phyloP scores from a whole-genome alignment of 345 rosid genomes.

The Draba incana region DNA sequence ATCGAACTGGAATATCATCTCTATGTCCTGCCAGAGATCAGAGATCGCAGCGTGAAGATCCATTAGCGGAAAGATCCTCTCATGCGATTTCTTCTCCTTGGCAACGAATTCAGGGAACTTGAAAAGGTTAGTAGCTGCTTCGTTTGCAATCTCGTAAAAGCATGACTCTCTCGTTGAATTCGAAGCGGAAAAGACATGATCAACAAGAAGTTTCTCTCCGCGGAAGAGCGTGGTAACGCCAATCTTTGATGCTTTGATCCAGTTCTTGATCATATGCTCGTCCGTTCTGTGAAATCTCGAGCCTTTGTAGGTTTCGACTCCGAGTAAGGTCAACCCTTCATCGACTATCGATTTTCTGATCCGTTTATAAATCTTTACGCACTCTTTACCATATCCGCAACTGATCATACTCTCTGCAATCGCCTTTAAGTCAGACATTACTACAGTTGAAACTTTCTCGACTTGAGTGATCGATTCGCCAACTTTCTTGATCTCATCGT shows the following conservation, averaged over 20 bases:
- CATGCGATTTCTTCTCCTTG: conserved; percentile 58
- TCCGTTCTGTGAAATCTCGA: conserved; percentile 59
- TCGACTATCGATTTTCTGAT: conserved; percentile 69
- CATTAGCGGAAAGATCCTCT: conserved; percentile 60
- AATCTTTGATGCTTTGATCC: conserved; percentile 63
- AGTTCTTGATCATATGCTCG: conserved; percentile 60
- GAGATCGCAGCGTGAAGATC: conserved; percentile 65
- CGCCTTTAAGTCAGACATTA: conserved; percentile 62
- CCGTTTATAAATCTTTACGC: conserved; percentile 56
- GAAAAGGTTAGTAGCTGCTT: conserved; percentile 67
- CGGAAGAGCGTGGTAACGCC: conserved; percentile 62
- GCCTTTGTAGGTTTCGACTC: conserved; percentile 52
- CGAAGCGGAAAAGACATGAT: conserved; percentile 66
- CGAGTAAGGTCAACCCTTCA: conserved; percentile 62
- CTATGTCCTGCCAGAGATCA: conserved; percentile 71
- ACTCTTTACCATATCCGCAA: conserved; percentile 79
- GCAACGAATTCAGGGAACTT: conserved; percentile 68
- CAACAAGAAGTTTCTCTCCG: conserved; percentile 70
- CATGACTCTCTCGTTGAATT: conserved; percentile 60
- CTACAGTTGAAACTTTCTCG: conserved; percentile 46
- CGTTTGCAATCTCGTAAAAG: conserved; percentile 63
- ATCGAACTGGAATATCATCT: conserved; percentile 62
- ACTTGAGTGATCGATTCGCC: conserved; percentile 47
- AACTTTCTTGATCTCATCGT: conserved; percentile 40
- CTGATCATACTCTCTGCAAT: conserved; percentile 80